A percentile compares a stretch with the other conserved stretches of the same genome.
Conservation (phyloP, 2,329 filamentous ascomycete genomes). For the Hypoxylon sp. region DNA sequence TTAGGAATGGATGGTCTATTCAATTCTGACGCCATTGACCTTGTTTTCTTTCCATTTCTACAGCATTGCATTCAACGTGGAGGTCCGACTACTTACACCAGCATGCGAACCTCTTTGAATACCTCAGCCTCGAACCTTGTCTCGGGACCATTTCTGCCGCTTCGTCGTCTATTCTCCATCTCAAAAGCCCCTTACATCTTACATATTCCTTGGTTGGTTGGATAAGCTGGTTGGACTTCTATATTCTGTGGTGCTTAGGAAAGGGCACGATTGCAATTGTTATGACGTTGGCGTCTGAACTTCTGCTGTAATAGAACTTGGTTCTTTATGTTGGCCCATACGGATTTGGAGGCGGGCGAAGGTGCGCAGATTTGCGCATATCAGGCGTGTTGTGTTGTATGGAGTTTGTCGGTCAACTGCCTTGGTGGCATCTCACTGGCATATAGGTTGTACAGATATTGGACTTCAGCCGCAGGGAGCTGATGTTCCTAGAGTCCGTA, state of each 20-base stretch:
- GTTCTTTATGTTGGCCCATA: slow-evolving; percentile 36
- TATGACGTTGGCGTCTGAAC: slow-evolving; percentile 38
- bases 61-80: slow-evolving; percentile 35
- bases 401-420: slow-evolving; percentile 35
- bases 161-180: slow-evolving; percentile 11
- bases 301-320: slow-evolving; percentile 44
- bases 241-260: slow-evolving; percentile 35
- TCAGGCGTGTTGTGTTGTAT: slow-evolving; percentile 26
- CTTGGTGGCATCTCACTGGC: slow-evolving; percentile 34
- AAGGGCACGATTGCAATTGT: slow-evolving; percentile 29
- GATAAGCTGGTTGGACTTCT: slow-evolving; percentile 34
- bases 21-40: slow-evolving; percentile 34
- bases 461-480: slow-evolving; percentile 19
- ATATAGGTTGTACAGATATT: slow-evolving; percentile 34
- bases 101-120: slow-evolving; percentile 16
- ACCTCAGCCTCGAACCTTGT: slow-evolving; percentile 3
- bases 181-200: slow-evolving; percentile 23
- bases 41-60: slow-evolving; percentile 39
- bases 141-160: slow-evolving; percentile 2
- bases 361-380: slow-evolving; percentile 12
- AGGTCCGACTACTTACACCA: slow-evolving; percentile 27
- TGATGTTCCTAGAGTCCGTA: slow-evolving; percentile 17
- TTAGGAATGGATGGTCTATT: slow-evolving; percentile 46
- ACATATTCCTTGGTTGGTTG: slow-evolving; percentile 31
- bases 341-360: slow-evolving; percentile 32